Conservation (phyloP, 805 yeast genomes). For the Myxozyma monticola region DNA sequence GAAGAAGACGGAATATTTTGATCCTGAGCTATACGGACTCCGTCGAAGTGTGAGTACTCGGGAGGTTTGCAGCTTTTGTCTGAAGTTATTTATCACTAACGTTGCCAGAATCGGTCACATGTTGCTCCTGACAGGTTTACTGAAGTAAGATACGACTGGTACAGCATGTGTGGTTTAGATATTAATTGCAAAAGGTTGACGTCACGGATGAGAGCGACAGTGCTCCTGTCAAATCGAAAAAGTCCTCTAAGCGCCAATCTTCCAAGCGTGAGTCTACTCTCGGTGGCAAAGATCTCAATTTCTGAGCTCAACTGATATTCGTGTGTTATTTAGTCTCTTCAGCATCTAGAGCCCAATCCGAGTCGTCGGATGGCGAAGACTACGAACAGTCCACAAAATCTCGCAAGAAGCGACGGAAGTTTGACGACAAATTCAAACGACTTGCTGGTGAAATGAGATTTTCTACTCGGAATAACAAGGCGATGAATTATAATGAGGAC, state of each 20-base stretch:
- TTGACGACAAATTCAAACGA: conserved; percentile 2
- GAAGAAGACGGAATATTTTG: conserved; percentile 19
- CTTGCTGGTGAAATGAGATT: conserved; percentile 51
- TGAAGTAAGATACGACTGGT: conserved; percentile 8
- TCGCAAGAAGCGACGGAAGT: conserved; percentile 32
- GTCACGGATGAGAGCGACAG: conserved; percentile 23
- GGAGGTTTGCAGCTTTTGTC: background rate
- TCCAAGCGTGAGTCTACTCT: conserved; percentile 2
- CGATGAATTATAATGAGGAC: conserved; percentile 77
- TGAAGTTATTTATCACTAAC: background rate
- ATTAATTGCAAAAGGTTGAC: conserved; percentile 7
- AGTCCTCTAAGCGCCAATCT: conserved; percentile 1
- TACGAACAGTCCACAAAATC: conserved; percentile 10
- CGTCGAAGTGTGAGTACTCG: conserved; percentile 40
- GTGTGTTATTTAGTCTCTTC: too few species aligned
- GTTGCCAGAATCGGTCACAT: conserved; percentile 36
- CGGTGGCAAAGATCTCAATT: too few species aligned
- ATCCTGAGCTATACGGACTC: conserved; percentile 47
- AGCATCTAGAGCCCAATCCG: conserved; percentile 5
- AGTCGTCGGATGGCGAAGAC: conserved; percentile 27
- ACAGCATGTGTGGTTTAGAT: background rate
- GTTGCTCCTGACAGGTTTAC: conserved; percentile 36
- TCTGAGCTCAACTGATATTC: too few species aligned
- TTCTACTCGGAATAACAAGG: conserved; percentile 68
- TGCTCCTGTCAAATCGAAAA: conserved; percentile 5